Conservation (phyloP, 306 rosid species). For the Styphnolobium japonicum region DNA sequence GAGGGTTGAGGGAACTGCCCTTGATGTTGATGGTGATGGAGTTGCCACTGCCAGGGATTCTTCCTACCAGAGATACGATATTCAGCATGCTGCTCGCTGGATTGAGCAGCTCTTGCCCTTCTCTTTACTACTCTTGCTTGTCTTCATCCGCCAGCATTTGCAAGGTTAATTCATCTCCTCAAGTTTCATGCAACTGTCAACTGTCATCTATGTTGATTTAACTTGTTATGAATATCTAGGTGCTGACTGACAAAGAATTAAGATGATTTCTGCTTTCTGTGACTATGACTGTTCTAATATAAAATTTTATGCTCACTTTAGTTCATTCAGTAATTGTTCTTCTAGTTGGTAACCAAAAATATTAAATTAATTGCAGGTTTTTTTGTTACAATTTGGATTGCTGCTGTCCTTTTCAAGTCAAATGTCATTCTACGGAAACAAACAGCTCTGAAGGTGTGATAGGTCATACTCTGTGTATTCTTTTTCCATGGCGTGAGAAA, state of each 20-base stretch:
- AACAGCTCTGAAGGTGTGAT: slow-evolving; percentile 73
- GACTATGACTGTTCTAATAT: no score
- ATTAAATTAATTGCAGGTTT: slow-evolving; percentile 56
- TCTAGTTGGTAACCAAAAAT: neutral
- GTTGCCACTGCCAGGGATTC: slow-evolving; percentile 76
- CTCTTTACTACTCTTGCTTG: slow-evolving; percentile 91
- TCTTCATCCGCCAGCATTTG: slow-evolving; percentile 95
- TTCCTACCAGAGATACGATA: slow-evolving; percentile 92
- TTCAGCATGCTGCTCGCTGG: slow-evolving; percentile 99
- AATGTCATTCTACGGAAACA: slow-evolving; percentile 86
- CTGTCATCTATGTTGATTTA: neutral
- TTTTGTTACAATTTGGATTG: slow-evolving; percentile 83
- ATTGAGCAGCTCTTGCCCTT: slow-evolving; percentile 92
- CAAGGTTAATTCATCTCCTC: slow-evolving; percentile 82
- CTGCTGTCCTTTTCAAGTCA: slow-evolving; percentile 89
- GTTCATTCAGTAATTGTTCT: neutral
- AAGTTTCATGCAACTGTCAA: no score
- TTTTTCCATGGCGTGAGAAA: neutral
- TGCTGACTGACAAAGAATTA: no score
- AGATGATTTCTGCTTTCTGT: neutral
- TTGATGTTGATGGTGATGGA: slow-evolving; percentile 40
- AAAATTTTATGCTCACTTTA: neutral
- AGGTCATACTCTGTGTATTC: neutral
- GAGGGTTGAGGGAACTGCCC: no score
- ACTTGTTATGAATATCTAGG: neutral